Base-by-base conservation (phyloP, 176 grass and related monocot genomes). In the Secale cereale region DNA sequence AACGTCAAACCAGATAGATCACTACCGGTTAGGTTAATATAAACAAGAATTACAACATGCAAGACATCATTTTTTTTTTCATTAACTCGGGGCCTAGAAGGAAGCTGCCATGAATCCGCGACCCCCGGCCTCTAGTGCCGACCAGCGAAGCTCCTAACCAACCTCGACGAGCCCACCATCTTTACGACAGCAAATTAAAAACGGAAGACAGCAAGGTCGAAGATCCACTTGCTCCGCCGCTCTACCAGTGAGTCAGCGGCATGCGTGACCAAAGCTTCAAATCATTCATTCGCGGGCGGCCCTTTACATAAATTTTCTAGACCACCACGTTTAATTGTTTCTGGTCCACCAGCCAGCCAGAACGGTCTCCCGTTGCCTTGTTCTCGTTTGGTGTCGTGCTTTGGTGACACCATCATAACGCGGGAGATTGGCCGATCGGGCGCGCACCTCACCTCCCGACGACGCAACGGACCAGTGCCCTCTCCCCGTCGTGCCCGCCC, bases 211-310 rank as follows among this genome's bases (percentile, higher is more conserved):
- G 2, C 83, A 43, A 65, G 74, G 84, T 19, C 22, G 33, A 16
- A 64, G 40, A 5, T 2, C 72, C 87, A 85, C 77, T 89, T 62
- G 50, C 63, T 20, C 56, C 35, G 22, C 68, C 68, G 22, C 69
- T 72, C 70, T 26, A 72, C 70, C 70, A 46, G 70, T 46, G 0
- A 74, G 40, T 74, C 70, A 29, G 40, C 43, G 84, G 79, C 83
- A 57, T 46, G 88, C 65, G 74, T 73, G 41, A 8, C 0, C 65
- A 65, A 86, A 86, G 83, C 65, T 17, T 5, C 31, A 84, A 79
- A 79, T 73, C 77, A 84, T 78, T 43, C 65, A 32, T 35, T 35
- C 9, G n/a, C n/a, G n/a, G n/a, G n/a, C n/a, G 32, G 30, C 64
- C 32, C 54, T 85, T 27, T 33, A 19, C 6, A 16, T 22, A 28